Evolutionary conservation across 257 asterid genomes (phyloP).

Genomic region (Buddleja alternifolia): DNA sequence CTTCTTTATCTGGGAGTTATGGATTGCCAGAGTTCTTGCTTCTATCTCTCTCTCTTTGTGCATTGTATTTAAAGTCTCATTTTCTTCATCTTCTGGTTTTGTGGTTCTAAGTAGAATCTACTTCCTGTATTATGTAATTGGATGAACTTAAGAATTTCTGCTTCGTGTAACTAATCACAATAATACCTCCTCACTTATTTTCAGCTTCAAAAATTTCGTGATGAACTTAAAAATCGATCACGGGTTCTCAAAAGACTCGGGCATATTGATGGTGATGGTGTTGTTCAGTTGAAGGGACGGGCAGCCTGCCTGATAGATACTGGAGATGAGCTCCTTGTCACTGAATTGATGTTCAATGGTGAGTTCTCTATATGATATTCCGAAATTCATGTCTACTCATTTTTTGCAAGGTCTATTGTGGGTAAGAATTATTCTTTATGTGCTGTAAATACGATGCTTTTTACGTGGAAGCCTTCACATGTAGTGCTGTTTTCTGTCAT

Average conservation of each 20-base stretch:
- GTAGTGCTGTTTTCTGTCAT: neutral
- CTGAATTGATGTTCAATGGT: conserved; percentile 98
- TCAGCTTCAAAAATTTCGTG: conserved; percentile 97
- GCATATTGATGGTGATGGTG: conserved; percentile 83
- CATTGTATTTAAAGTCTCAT: neutral
- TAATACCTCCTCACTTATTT: conserved; percentile 17
- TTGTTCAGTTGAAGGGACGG: conserved; percentile 92
- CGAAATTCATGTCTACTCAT: neutral
- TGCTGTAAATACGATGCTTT: conserved; percentile 14
- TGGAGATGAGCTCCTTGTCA: conserved; percentile 97
- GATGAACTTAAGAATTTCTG: conserved; percentile 10
- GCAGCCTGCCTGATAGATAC: conserved; percentile 99
- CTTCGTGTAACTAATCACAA: conserved; percentile 19
- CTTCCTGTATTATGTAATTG: conserved; percentile 12
- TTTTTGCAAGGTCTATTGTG: neutral
- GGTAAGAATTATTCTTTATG: neutral
- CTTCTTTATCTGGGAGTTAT: conserved; percentile 10
- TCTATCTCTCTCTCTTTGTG: conserved; percentile 5
- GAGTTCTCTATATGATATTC: conserved; percentile 24
- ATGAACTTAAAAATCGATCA: conserved; percentile 94
- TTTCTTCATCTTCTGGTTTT: neutral
- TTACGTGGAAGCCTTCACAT: neutral
- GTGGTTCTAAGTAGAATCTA: conserved; percentile 15
- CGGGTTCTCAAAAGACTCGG: conserved; percentile 92
- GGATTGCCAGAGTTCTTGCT: conserved; percentile 8